Evolutionary conservation across 129 eudicot genomes (phyloP).

Genomic region (Chrysanthemum makinoi): DNA sequence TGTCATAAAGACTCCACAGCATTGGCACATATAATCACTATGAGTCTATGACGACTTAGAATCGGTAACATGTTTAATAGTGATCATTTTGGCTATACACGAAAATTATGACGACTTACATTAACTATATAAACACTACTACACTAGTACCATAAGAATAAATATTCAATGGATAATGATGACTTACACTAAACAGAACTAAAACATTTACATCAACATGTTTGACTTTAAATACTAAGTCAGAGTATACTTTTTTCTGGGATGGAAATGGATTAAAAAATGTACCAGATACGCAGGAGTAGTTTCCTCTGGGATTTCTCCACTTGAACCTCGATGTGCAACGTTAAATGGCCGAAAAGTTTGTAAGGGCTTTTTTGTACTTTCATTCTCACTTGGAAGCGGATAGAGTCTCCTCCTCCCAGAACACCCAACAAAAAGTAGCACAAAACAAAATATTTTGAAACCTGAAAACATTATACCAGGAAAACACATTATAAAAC

Average conservation of each 20-base stretch:
- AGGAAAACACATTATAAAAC: conserved; percentile 2
- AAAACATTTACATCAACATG: too few relatives aligned
- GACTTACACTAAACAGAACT: too few relatives aligned
- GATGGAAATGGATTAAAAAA: background rate
- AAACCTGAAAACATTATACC: conserved; percentile 41
- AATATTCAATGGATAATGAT: too few relatives aligned
- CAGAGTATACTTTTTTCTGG: too few relatives aligned
- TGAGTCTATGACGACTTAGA: background rate
- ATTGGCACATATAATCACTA: background rate
- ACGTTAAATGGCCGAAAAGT: conserved; percentile 88
- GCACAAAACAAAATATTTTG: conserved; percentile 54
- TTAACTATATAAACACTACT: too few relatives aligned
- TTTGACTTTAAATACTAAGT: too few relatives aligned
- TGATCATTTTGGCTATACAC: too few relatives aligned
- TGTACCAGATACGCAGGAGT: conserved; percentile 78
- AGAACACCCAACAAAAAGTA: conserved; percentile 59
- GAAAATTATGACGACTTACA: too few relatives aligned
- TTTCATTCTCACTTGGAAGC: conserved; percentile 69
- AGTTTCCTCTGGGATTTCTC: conserved; percentile 93
- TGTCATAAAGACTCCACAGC: background rate
- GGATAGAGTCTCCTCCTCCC: conserved; percentile 74
- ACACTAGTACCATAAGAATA: too few relatives aligned
- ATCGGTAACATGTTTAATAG: too few relatives aligned
- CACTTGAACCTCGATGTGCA: conserved; percentile 97
- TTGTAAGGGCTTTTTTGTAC: conserved; percentile 62